These are phyloP conservation scores for Hondaea fermentalgiana DNA, from an alignment of 108 stramenopile species.

Conservation along the genomic window DNA sequence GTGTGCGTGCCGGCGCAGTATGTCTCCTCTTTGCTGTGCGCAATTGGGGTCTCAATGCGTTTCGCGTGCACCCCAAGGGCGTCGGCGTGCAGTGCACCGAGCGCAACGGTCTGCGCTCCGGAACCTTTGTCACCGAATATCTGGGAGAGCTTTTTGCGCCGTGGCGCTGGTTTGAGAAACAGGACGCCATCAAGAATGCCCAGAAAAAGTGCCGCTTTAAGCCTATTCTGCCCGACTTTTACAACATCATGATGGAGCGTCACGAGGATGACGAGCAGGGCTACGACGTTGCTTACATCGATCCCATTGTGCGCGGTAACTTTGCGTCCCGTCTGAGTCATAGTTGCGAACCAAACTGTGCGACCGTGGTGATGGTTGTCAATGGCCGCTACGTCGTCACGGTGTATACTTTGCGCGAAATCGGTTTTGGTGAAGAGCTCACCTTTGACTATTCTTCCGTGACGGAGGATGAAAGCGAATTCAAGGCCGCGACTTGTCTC, in stretches of 20 bases:
- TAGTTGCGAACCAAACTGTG: slow-evolving; percentile 29
- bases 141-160: slow-evolving; percentile 28
- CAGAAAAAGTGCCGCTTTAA: slow-evolving; percentile 19
- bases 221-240: slow-evolving; percentile 34
- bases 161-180: slow-evolving; percentile 30
- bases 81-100: slow-evolving; percentile 24
- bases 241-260: slow-evolving; percentile 31
- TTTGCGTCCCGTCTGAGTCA: slow-evolving; percentile 9
- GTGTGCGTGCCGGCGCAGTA: neutral
- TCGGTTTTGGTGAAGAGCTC: slow-evolving; percentile 27
- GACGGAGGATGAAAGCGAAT: slow-evolving; percentile 25
- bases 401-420: slow-evolving; percentile 21
- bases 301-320: slow-evolving; percentile 13
- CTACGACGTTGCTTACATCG: slow-evolving; percentile 18
- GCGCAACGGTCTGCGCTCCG: slow-evolving; percentile 5
- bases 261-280: slow-evolving; percentile 24
- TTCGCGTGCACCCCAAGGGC: slow-evolving; percentile 30
- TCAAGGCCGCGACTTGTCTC: slow-evolving; percentile 23
- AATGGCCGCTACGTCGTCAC: slow-evolving; percentile 18
- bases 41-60: slow-evolving; percentile 10
- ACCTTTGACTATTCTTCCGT: slow-evolving; percentile 27
- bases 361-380: slow-evolving; percentile 17
- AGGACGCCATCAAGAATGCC: slow-evolving; percentile 25
- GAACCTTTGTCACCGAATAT: slow-evolving; percentile 26
- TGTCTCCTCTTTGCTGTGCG: neutral